These are phyloP conservation scores for Yarrowia sp. DNA, from an alignment of 805 yeast genomes.

Conservation along the genomic window DNA sequence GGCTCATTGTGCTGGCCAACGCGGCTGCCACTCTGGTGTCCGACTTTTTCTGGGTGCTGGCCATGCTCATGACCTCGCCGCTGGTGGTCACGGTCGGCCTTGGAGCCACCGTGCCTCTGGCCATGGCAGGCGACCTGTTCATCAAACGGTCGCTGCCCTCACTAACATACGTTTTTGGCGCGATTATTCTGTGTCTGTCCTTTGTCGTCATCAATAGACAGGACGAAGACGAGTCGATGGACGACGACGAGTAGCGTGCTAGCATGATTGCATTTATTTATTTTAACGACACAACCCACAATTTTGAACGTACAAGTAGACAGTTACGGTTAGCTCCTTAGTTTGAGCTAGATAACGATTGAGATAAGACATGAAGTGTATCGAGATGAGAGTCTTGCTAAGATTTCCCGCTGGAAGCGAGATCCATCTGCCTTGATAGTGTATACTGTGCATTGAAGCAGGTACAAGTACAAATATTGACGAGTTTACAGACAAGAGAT, in stretches of 20 bases:
- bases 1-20: constrained; percentile 65
- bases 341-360: not conserved
- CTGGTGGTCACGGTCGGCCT: constrained; percentile 94
- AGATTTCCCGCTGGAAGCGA: not conserved
- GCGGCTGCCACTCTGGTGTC: constrained; percentile 81
- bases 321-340: no score
- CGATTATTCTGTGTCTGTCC: constrained; percentile 77
- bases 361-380: not conserved
- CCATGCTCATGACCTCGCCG: constrained; percentile 92
- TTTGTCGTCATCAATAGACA: constrained; percentile 83
- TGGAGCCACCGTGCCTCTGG: constrained; percentile 90
- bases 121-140: constrained; percentile 87
- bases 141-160: constrained; percentile 70
- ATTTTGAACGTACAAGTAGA: not conserved
- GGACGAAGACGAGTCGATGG: constrained; percentile 64
- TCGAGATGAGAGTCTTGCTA: not conserved
- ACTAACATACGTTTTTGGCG: constrained; percentile 75
- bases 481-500: no score
- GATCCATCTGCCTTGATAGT: not conserved
- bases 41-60: constrained; percentile 95
- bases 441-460: no score
- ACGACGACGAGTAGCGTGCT: constrained; percentile 9
- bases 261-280: constrained; percentile 15
- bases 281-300: constrained; percentile 3
- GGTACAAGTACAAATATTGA: no score